These are phyloP conservation scores for Hemileccinum rubropunctum DNA, from an alignment of 768 basidiomycete species.

Conservation along the genomic window DNA sequence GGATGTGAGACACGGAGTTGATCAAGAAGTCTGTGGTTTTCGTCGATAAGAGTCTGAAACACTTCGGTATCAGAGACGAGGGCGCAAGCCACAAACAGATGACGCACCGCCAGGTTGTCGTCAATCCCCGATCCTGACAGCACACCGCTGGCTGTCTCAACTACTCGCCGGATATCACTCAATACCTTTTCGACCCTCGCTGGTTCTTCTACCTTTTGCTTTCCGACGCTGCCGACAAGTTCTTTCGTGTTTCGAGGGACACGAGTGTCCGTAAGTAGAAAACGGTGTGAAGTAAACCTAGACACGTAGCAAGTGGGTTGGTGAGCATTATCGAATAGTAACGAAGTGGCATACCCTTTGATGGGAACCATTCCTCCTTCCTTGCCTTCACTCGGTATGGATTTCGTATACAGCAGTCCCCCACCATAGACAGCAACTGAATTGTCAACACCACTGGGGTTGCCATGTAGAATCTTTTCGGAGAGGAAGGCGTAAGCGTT, in stretches of 20 bases:
- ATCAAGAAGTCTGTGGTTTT: constrained; percentile 87
- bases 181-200: constrained; percentile 76
- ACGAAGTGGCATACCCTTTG: constrained; percentile 60
- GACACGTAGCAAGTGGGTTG: not conserved
- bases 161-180: constrained; percentile 78
- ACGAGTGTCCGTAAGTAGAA: constrained; percentile 90
- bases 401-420: constrained; percentile 83
- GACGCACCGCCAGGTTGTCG: constrained; percentile 53
- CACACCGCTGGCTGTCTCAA: constrained; percentile 73
- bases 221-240: constrained; percentile 85
- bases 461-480: constrained; percentile 96
- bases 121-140: constrained; percentile 52
- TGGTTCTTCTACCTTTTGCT: constrained; percentile 79
- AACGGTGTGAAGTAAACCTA: constrained; percentile 88
- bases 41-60: constrained; percentile 71
- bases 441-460: constrained; percentile 97
- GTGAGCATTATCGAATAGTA: constrained; percentile 2
- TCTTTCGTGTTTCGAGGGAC: constrained; percentile 93
- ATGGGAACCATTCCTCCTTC: constrained; percentile 83
- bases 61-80: not conserved
- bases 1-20: constrained; percentile 91
- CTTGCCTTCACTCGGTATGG: constrained; percentile 53
- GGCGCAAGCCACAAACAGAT: not conserved
- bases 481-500: constrained; percentile 93
- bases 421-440: constrained; percentile 92